Evolutionary conservation across 1,284 basidiomycete genomes (phyloP), one percentile per base, ranked within the genome.

Genomic region (Marasmius sp.): DNA sequence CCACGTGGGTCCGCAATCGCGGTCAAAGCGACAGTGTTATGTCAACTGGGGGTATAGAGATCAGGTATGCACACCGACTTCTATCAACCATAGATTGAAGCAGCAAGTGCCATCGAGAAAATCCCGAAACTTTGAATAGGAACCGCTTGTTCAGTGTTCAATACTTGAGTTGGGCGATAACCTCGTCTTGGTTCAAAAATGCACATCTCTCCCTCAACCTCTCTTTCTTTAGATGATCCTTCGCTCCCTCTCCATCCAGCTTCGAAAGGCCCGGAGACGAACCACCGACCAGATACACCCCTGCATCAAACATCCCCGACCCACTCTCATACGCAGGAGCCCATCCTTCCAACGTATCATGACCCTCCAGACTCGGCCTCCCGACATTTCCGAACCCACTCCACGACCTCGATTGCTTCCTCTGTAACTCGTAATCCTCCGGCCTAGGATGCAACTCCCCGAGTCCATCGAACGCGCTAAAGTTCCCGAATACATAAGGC

Each of bases 201-300:
- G 6, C 27, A 37, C 57, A 58, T 22, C 57, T 58, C 8, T 58
- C 57, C 41, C 27, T 47, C 41, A 58, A 49, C 27, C 20, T 49
- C 45, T 49, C 22, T 27, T 20, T 43, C 55, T 12, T 4, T 3
- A 34, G 36, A 27, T 27, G 5, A 27, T 27, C 27, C 27, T 52
- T 27, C n/a, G 55, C n/a, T 22, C 38, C 18, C 10, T 18, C 45
- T 22, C 55, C 55, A 9, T 58, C 47, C 18, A 58, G 36, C 11
- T 10, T 11, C 11, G 33, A 22, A 14, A 50, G 11, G 16, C 57
- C 57, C 18, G 57, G 45, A 2, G 2, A 14, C 20, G 47, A 14
- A 50, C 57, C 57, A 36, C 57, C 57, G 36, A 50, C 34, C 16
- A 58, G 47, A 58, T 50, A 58, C 12, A 58, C 41, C 7, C 20